Percentiles rank a stretch among this genome's conserved stretches.
Conservation (phyloP, 306 rosid genomes). For the barrel medic (Medicago truncatula) region DNA sequence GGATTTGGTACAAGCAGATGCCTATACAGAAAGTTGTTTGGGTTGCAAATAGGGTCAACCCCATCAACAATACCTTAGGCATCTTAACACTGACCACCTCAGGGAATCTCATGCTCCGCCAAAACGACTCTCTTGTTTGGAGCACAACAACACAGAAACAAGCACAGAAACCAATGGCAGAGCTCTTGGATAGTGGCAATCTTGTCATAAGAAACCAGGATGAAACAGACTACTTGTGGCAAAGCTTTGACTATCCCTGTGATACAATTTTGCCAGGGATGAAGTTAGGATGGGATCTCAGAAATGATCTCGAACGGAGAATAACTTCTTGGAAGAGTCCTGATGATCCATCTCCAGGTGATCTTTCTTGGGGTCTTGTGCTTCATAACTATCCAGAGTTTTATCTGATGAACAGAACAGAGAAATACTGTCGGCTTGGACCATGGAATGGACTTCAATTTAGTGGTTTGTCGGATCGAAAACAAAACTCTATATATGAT, state of each 20-base stretch:
- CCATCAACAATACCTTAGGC: conserved; percentile 31
- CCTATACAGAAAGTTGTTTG: conserved; percentile 31
- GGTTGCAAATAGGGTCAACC: conserved; percentile 37
- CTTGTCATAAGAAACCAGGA: conserved; percentile 47
- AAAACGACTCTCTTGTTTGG: conserved; percentile 31
- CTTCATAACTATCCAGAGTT: conserved; percentile 39
- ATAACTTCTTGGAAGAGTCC: conserved; percentile 40
- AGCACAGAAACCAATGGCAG: conserved; percentile 28
- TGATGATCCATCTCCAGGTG: conserved; percentile 39
- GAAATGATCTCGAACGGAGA: not conserved
- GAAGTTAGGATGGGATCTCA: conserved; percentile 41
- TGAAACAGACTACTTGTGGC: conserved; percentile 43
- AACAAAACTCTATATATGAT: not conserved
- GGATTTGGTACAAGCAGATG: conserved; percentile 42
- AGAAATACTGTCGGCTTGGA: conserved; percentile 4
- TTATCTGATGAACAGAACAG: conserved; percentile 12
- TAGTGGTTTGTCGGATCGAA: conserved; percentile 26
- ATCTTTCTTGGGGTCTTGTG: not conserved
- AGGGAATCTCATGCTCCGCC: conserved; percentile 30
- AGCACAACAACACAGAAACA: not conserved
- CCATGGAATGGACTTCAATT: conserved; percentile 45
- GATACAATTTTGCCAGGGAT: conserved; percentile 31
- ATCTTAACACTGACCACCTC: conserved; percentile 2
- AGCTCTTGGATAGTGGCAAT: conserved; percentile 40
- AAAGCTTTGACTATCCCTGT: conserved; percentile 42